A percentile compares a stretch with the other conserved stretches of the same genome.
Conservation (phyloP, 441 rosid species). For the Adansonia rubrostipa region DNA sequence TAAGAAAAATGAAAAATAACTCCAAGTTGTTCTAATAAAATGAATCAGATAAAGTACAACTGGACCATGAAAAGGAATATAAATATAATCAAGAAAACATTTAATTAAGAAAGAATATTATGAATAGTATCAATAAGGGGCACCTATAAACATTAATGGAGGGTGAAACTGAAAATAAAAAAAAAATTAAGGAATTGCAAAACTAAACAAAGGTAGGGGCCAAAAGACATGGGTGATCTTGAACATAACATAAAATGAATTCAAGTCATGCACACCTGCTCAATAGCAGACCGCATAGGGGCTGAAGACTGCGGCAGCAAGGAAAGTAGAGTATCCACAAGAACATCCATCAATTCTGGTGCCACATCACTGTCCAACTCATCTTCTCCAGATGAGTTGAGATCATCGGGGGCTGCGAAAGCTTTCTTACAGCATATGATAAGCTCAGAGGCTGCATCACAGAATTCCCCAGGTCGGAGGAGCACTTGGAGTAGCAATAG, state of each 20-base stretch:
- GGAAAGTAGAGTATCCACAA: constrained; percentile 84
- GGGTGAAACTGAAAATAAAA: not conserved
- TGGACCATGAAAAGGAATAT: not conserved
- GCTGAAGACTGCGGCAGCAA: constrained; percentile 91
- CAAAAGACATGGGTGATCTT: constrained; percentile 14
- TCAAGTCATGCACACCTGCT: constrained; percentile 58
- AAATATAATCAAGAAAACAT: constrained; percentile 4
- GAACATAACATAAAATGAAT: constrained; percentile 9
- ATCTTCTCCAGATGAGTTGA: constrained; percentile 61
- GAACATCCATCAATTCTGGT: constrained; percentile 87
- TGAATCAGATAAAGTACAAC: not conserved
- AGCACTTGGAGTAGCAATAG: constrained; percentile 88
- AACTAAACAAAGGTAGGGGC: not conserved
- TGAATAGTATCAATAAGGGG: not conserved
- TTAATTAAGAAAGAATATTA: not conserved
- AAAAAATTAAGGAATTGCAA: constrained; percentile 10
- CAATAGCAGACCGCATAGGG: constrained; percentile 82
- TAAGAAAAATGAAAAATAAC: not conserved
- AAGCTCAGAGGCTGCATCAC: constrained; percentile 75
- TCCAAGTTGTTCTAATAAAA: not conserved
- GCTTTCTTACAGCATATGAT: constrained; percentile 85
- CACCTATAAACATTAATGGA: not conserved
- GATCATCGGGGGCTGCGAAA: constrained; percentile 58
- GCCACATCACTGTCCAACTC: constrained; percentile 56
- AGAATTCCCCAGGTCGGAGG: constrained; percentile 83